Base-by-base conservation (phyloP, 495 filamentous ascomycete genomes). In the Trichoderma reesei region DNA sequence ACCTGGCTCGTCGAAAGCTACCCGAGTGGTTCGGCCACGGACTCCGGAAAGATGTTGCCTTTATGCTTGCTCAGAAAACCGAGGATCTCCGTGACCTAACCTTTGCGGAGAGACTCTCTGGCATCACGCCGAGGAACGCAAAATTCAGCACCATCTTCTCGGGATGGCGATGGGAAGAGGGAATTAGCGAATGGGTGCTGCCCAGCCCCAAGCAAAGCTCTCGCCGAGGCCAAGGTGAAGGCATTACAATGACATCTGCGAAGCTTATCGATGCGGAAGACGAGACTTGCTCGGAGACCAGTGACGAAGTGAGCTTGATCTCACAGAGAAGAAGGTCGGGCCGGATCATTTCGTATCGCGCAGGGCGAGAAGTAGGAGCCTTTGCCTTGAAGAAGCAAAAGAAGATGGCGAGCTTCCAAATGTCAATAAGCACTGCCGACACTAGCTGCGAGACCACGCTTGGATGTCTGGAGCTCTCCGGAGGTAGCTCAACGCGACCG, bases 161-260 rank as follows among this genome's bases (percentile, higher is more conserved):
- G 8, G 73, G 76, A 16, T 79, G 76, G 63, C 70, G 73, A 6
- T 83, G 80, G 80, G 81, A 83, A 64, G 80, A 81, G 65, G 80
- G 75, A 33, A 82, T 83, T 67, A 74, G 79, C 61, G 81, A 83
- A 72, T 83, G 81, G 81, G 75, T 82, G 18, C 75, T 67, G 11
- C 70, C 66, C 18, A 78, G 73, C 60, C 75, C 75, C 41, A 66
- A 64, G 18, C 26, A 51, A 34, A 20, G n/a, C 11, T 59, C 31
- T n/a, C 2, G 1, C 26, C 26, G 26, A 26, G n/a, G n/a, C 13
- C 36, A 11, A 46, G 18, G 6, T 37, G 31, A 14, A n/a, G 31
- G 20, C 26, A 34, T 26, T 10, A 0, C 51, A 4, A 26, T 14
- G 26, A 56, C 33, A 5, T 9, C 31, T 8, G 20, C 31, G 13